Evolutionary conservation across 495 filamentous ascomycete species (phyloP).

Genomic region (Podospora comata): DNA sequence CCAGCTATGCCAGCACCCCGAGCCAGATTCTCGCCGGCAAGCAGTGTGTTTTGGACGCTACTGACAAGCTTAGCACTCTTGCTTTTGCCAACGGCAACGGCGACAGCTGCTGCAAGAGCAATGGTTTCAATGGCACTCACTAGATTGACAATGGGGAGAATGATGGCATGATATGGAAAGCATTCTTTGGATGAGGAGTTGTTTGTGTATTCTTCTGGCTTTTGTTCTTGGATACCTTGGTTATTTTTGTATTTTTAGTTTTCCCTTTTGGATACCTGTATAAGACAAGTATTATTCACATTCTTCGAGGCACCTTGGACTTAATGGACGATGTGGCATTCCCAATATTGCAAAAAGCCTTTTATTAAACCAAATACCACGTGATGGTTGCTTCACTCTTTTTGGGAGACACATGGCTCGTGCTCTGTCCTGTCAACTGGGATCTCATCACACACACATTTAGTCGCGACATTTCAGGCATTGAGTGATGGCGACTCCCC

Average conservation of each 20-base stretch:
- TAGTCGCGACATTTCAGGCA: too few species aligned
- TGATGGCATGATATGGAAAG: neutral
- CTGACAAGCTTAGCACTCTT: constrained; percentile 46
- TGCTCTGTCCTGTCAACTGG: too few species aligned
- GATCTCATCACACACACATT: too few species aligned
- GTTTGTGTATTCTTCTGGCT: neutral
- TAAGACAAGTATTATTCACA: neutral
- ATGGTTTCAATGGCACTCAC: neutral
- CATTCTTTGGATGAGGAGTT: neutral
- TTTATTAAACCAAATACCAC: too few species aligned
- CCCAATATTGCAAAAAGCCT: too few species aligned
- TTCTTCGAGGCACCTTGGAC: neutral
- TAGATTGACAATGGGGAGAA: neutral
- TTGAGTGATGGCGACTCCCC: too few species aligned
- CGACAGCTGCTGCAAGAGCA: constrained; percentile 1
- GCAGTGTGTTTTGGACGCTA: constrained; percentile 44
- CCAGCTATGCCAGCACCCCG: constrained; percentile 71
- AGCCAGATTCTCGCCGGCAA: constrained; percentile 59
- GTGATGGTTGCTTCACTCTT: too few species aligned
- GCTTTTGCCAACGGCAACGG: constrained; percentile 34
- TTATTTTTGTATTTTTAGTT: neutral
- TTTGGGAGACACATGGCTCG: too few species aligned
- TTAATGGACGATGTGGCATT: too few species aligned
- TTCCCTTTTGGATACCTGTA: neutral
- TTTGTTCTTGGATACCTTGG: neutral